Base-by-base conservation (phyloP, 2,329 filamentous ascomycete species). In the Fulvia fulva region DNA sequence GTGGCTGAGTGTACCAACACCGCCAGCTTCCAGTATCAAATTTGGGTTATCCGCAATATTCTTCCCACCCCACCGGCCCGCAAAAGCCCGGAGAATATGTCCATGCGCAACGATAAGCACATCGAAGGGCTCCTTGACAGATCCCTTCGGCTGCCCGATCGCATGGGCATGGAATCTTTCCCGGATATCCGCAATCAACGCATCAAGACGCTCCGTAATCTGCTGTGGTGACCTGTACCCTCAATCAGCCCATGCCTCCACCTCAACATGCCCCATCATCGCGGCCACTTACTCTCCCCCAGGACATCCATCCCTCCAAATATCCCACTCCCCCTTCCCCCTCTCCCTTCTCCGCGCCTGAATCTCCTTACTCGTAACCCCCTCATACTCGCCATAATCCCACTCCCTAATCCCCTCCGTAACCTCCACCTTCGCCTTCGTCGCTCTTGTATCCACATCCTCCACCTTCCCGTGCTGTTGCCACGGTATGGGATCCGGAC, bases 41-140 rank as follows among this genome's bases (percentile, higher is more conserved):
- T 86, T 83, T 41, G 90, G 88, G 7, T 88, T 91, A 51, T 91
- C 87, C 55, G 84, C 82, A 58, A 97, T 78, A 12, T 83, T 80
- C 76, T 88, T 88, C 0, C 85, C 84, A 0, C 87, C 82, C 92
- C 92, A 97, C 30, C 91, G 82, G 79, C 93, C 90, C 6, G 92
- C 91, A 72, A 97, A 91, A 0, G 90, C 90, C 16, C 92, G 81
- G 54, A 97, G 77, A 57, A 96, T 93, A 76, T 96, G 92, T 0
- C 92, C 92, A 71, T 97, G 92, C 22, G 90, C 92, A 5, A 97
- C 90, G 51, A 96, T 80, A 23, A 93, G 74, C 19, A 93, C 84
- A 73, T 93, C 89, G 16, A 83, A 77, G 25, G 77, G 83, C 55
- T 69, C 62, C 3, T 53, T 53, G 4, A 70, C 68, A 25, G 62